Evolutionary conservation across 106 monocot species (phyloP), one percentile per base, ranked within the genome.

Genomic region (Apostasia ramifera): DNA sequence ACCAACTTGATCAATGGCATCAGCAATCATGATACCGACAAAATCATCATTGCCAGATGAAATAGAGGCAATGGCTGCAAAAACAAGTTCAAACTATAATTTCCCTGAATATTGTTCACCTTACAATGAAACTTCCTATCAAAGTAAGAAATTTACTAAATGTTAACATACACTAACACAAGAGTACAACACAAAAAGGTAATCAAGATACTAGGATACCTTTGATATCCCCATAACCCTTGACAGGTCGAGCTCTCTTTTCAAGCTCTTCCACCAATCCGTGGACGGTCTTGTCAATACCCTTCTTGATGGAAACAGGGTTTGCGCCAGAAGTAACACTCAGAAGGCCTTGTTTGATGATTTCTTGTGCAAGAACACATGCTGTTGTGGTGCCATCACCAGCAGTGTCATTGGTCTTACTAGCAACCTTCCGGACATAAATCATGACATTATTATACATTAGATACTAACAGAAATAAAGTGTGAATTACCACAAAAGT

Each of bases 371-470:
- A 83, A 90, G 86, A 63, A 90, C 79, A 1, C 70, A 81, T 38
- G 86, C 90, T 66, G 86, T 90, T 13, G 86, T 90, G 6, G 90
- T 90, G 1, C 90, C 90, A 74, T 90, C 90, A 57, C 90, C 86
- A 53, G 90, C 86, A 59, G 86, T 83, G 55, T 90, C 90, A 66
- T 90, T 90, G 5, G 90, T 90, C 73, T 90, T 90, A 55, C 83
- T 90, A 46, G 85, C 84, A 84, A 87, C 89, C 89, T 90, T 52
- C 44, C 9, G 6, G 2, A 5, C 15, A 8, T 49, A 5, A 0
- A 38, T 49, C 26, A 26, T 26, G 26, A 26, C 26, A 26, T 26
- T 26, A 26, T 26, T 26, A 26, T 26, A 26, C 26, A 26, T 26
- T 26, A 26, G 26, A 26, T 26, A 26, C 26, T 26, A 26, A 26